A percentile compares a stretch with the other conserved stretches of the same genome.
Evolutionary conservation across 1,139 yeast species (phyloP).

Genomic region (Nakaseomyces delphensis): DNA sequence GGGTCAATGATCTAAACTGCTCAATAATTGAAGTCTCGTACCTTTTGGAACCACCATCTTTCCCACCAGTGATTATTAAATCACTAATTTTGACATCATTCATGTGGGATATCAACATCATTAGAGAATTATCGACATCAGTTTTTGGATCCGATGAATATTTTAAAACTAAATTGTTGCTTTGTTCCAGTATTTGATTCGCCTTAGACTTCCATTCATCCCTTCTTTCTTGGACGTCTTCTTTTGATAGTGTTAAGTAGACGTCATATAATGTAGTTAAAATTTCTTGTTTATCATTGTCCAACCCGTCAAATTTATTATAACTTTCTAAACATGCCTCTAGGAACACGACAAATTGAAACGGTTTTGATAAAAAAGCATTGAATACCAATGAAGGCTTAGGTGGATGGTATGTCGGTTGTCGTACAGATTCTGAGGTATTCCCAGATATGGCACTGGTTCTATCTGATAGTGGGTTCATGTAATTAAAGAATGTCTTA

Average conservation of each 20-base stretch:
- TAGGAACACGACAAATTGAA: conserved; percentile 84
- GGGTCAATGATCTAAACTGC: conserved; percentile 53
- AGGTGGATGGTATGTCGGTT: conserved; percentile 85
- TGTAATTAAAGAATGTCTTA: conserved; percentile 58
- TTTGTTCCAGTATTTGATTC: conserved; percentile 38
- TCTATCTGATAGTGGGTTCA: conserved; percentile 30
- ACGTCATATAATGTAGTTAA: conserved; percentile 73
- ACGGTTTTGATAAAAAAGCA: conserved; percentile 73
- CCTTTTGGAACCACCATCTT: conserved; percentile 25
- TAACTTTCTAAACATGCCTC: conserved; percentile 85
- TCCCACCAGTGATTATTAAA: conserved; percentile 36
- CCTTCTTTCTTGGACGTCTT: conserved; percentile 32
- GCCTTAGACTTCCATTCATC: conserved; percentile 63
- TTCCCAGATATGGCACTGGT: conserved; percentile 8
- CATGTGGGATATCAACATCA: conserved; percentile 59
- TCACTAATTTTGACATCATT: conserved; percentile 38
- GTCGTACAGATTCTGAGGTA: conserved; percentile 14
- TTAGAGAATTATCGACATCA: conserved; percentile 47
- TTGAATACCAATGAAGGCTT: conserved; percentile 81
- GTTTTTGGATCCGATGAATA: conserved; percentile 9
- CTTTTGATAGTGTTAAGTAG: conserved; percentile 56
- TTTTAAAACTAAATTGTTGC: conserved; percentile 27
- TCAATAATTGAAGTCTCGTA: conserved; percentile 34
- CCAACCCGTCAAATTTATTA: conserved; percentile 63
- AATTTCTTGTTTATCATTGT: conserved; percentile 61